Percentiles rank a stretch among this genome's conserved stretches.
These are phyloP conservation scores for Stagonosporopsis cucurbitacearum DNA, from an alignment of 2,329 filamentous ascomycete genomes.

Conservation along the genomic window DNA sequence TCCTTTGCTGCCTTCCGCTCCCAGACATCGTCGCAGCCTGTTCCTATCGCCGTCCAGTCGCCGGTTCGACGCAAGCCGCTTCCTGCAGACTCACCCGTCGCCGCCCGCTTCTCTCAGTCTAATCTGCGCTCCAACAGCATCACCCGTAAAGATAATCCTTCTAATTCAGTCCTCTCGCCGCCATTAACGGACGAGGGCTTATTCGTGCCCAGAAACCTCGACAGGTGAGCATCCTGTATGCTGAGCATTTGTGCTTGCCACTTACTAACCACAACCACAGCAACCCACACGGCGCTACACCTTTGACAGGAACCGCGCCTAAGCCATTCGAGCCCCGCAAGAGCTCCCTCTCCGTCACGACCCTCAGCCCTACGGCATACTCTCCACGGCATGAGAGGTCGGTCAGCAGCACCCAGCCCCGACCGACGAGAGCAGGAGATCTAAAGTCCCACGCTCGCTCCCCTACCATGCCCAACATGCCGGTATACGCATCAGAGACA, in stretches of 20 bases:
- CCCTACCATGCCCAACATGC: slow-evolving; percentile 50
- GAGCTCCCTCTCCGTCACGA: slow-evolving; percentile 30
- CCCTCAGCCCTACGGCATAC: slow-evolving; percentile 12
- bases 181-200: slow-evolving; percentile 42
- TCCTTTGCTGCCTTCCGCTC: slow-evolving; percentile 55
- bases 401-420: slow-evolving; percentile 43
- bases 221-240: slow-evolving; percentile 41
- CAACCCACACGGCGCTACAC: slow-evolving; percentile 45
- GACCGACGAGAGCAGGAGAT: slow-evolving; percentile 36
- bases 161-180: slow-evolving; percentile 38
- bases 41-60: slow-evolving; percentile 44
- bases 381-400: slow-evolving; percentile 47
- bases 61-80: slow-evolving; percentile 62
- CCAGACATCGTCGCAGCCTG: slow-evolving; percentile 51
- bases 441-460: slow-evolving; percentile 40
- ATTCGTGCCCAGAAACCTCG: slow-evolving; percentile 47
- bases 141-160: slow-evolving; percentile 29
- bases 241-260: slow-evolving; percentile 6
- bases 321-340: slow-evolving; percentile 32
- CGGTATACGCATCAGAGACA: slow-evolving; percentile 39
- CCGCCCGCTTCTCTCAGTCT: slow-evolving; percentile 52
- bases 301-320: slow-evolving; percentile 35
- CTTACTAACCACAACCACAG: slow-evolving; percentile 33
- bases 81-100: slow-evolving; percentile 58
- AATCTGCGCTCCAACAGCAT: slow-evolving; percentile 53